Percentiles rank a stretch among this genome's conserved stretches.
These are phyloP conservation scores for Picochlorum sp. DNA, from an alignment of 139 green algal genomes.

Conservation along the genomic window DNA sequence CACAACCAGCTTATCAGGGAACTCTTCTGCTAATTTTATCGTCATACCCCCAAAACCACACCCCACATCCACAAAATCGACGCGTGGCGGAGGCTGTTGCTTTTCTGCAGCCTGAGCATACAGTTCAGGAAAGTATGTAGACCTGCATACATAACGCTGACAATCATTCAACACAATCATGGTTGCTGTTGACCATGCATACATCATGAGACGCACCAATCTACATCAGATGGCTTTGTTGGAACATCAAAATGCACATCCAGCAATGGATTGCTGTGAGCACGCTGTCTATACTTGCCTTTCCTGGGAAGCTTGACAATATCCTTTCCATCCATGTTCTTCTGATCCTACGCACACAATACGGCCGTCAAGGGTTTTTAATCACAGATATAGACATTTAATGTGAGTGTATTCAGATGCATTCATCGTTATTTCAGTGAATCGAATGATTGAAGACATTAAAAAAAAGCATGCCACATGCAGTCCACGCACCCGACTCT, in stretches of 20 bases:
- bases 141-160: constrained; percentile 16
- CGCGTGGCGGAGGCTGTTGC: neutral
- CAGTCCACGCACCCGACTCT: too few relatives aligned
- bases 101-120: constrained; percentile 20
- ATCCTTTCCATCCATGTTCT: too few relatives aligned
- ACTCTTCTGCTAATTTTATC: constrained; percentile 72
- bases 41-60: constrained; percentile 96
- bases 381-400: neutral
- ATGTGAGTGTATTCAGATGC: too few relatives aligned
- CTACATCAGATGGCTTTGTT: constrained; percentile 36
- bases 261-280: constrained; percentile 94
- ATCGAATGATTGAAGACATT: too few relatives aligned
- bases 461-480: too few relatives aligned
- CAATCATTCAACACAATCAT: neutral
- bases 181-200: too few relatives aligned
- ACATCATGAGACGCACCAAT: constrained; percentile 46
- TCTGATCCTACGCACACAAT: neutral
- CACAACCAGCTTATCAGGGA: constrained; percentile 84
- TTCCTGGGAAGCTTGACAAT: constrained; percentile 56
- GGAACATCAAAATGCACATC: constrained; percentile 72
- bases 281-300: constrained; percentile 76
- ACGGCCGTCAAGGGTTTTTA: neutral
- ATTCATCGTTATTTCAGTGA: too few relatives aligned
- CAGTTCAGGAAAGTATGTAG: constrained; percentile 16
- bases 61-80: constrained; percentile 84